Evolutionary conservation across 2,329 filamentous ascomycete genomes (phyloP).

Genomic region (Chrysosporium keratinophilum): DNA sequence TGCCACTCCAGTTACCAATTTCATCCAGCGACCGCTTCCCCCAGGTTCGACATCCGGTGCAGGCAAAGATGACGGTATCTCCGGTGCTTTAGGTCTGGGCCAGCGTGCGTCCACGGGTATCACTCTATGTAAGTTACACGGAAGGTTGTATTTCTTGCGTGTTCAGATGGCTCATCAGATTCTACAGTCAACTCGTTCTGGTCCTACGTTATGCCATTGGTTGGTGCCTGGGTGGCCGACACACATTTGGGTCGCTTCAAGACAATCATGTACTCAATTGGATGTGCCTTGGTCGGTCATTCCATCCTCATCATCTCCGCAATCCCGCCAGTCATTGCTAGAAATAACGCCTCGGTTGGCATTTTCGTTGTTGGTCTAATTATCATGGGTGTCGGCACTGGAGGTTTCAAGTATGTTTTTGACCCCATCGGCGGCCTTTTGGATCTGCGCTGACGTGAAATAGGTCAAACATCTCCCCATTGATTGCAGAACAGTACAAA

Average conservation of each 20-base stretch:
- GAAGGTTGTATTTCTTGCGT: not conserved
- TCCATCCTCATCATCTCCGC: constrained; percentile 56
- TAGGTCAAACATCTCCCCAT: constrained; percentile 57
- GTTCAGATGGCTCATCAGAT: not conserved
- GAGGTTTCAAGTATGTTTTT: constrained; percentile 57
- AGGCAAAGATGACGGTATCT: constrained; percentile 36
- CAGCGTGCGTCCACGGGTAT: constrained; percentile 46
- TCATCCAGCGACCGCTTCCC: constrained; percentile 49
- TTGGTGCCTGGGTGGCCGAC: constrained; percentile 55
- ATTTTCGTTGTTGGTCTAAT: constrained; percentile 55
- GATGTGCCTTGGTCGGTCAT: constrained; percentile 56
- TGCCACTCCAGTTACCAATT: constrained; percentile 47
- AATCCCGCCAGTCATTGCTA: constrained; percentile 51
- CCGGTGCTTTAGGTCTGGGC: constrained; percentile 50
- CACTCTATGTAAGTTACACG: constrained; percentile 34
- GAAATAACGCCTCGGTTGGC: constrained; percentile 48
- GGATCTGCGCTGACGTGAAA: not conserved
- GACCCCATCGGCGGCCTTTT: not conserved
- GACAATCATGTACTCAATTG: constrained; percentile 57
- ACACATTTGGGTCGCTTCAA: constrained; percentile 58
- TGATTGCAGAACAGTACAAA: constrained; percentile 61
- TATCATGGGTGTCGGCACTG: constrained; percentile 64
- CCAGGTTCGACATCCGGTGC: constrained; percentile 46
- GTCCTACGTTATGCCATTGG: constrained; percentile 50
- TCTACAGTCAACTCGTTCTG: constrained; percentile 50